These are phyloP conservation scores for Lecanicillium sp. DNA, from an alignment of 2,329 filamentous ascomycete genomes.

Conservation along the genomic window DNA sequence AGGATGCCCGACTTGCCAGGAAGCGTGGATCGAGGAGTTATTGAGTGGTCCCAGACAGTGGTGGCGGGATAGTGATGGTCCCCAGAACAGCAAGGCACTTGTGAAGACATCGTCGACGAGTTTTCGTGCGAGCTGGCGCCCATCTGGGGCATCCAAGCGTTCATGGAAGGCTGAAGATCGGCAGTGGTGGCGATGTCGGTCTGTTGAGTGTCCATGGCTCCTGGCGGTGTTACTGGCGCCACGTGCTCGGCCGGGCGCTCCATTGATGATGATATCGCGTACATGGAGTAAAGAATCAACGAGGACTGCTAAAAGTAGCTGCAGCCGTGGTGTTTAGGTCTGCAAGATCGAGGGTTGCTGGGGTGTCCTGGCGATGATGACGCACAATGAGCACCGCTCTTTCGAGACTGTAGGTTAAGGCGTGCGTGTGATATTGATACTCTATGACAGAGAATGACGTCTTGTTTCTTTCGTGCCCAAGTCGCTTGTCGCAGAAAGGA, in stretches of 20 bases:
- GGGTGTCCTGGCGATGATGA: no score
- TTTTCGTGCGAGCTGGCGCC: neutral
- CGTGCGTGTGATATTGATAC: no score
- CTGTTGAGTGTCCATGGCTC: conserved; percentile 5
- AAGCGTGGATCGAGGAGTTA: conserved; percentile 1
- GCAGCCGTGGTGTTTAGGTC: no score
- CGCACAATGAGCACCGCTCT: neutral
- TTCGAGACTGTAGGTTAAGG: neutral
- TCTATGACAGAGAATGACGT: no score
- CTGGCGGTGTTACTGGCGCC: conserved; percentile 1
- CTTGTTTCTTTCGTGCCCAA: no score
- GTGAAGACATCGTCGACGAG: neutral
- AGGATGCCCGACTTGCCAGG: neutral
- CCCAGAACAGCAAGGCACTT: neutral
- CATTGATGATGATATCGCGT: conserved; percentile 3
- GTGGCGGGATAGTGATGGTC: neutral
- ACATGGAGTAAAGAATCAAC: neutral
- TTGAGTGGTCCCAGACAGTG: conserved; percentile 4
- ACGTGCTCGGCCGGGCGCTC: conserved; percentile 2
- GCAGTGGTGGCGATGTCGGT: conserved; percentile 4
- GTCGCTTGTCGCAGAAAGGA: no score
- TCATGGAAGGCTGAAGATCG: conserved; percentile 3
- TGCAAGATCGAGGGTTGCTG: no score
- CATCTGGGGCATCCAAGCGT: conserved; percentile 8
- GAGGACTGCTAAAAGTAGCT: no score